A percentile compares a stretch with the other conserved stretches of the same genome.
These are phyloP conservation scores for Colletotrichum sp. DNA, from an alignment of 2,329 filamentous ascomycete species.

Conservation along the genomic window DNA sequence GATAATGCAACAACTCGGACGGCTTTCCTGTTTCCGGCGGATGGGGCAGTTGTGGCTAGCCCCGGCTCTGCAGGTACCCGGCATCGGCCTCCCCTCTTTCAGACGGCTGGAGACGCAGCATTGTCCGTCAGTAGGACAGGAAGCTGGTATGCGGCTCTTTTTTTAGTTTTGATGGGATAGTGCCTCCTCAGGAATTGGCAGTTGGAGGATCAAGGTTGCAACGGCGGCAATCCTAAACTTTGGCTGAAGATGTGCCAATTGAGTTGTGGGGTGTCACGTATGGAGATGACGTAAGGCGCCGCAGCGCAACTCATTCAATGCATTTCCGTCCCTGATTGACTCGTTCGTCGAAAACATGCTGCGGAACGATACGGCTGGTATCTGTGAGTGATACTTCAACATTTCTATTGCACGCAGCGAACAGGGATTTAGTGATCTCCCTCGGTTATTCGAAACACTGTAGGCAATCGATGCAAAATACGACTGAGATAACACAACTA, in stretches of 20 bases:
- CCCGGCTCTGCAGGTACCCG: slow-evolving; percentile 12
- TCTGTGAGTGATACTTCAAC: too few relatives aligned
- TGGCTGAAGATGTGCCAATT: background rate
- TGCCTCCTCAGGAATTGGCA: background rate
- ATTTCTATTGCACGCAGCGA: background rate
- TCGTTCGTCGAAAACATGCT: background rate
- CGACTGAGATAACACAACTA: background rate
- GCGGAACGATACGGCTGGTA: too few relatives aligned
- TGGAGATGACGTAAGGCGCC: background rate
- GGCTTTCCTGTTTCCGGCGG: slow-evolving; percentile 1
- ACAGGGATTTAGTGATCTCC: background rate
- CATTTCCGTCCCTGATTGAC: background rate
- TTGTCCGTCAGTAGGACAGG: background rate
- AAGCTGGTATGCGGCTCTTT: background rate
- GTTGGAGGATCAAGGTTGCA: background rate
- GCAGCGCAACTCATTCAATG: background rate
- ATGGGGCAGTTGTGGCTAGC: background rate
- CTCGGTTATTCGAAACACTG: background rate
- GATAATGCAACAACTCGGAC: background rate
- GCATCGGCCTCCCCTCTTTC: slow-evolving; percentile 8
- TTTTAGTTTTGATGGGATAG: background rate
- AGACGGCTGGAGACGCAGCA: background rate
- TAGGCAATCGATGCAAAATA: background rate
- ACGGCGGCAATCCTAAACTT: background rate
- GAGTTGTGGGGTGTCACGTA: background rate